Evolutionary conservation across 495 filamentous ascomycete genomes (phyloP).

Genomic region (Cercophora newfieldiana): DNA sequence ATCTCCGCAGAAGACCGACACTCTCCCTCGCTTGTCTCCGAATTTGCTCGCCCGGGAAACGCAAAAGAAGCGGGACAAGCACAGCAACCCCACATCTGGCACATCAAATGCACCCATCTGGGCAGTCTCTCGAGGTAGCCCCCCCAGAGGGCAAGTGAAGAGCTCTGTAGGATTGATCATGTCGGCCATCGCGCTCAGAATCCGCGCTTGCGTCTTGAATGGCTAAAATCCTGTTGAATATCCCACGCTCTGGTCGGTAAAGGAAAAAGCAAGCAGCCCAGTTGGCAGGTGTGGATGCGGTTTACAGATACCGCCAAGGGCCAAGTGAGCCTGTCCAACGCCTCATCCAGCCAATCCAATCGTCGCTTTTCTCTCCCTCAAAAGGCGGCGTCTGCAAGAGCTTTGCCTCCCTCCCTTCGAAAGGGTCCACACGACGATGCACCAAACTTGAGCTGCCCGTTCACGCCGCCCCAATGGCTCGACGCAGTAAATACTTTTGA

Average conservation of each 20-base stretch:
- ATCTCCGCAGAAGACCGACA: no score
- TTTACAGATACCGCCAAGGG: slow-evolving; percentile 6
- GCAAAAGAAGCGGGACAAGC: not conserved
- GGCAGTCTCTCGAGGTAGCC: not conserved
- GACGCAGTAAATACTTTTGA: no score
- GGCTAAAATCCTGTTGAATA: not conserved
- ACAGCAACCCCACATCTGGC: not conserved
- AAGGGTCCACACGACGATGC: slow-evolving; percentile 6
- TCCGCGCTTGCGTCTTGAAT: not conserved
- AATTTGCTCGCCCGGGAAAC: not conserved
- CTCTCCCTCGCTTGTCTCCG: not conserved
- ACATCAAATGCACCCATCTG: not conserved
- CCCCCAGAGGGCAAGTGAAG: not conserved
- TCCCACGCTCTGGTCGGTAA: not conserved
- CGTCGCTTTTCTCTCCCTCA: not conserved
- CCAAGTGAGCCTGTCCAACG: slow-evolving; percentile 14
- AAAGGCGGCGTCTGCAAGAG: not conserved
- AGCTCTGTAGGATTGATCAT: not conserved
- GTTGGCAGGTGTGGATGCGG: slow-evolving; percentile 5
- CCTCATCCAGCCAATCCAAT: slow-evolving; percentile 6
- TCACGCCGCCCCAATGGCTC: no score
- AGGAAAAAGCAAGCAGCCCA: slow-evolving; percentile 4
- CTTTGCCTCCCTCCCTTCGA: not conserved
- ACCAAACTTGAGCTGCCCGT: no score
- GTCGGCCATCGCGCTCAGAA: not conserved